Evolutionary conservation across 768 basidiomycete genomes (phyloP).

Genomic region (Coprinopsis sp.): DNA sequence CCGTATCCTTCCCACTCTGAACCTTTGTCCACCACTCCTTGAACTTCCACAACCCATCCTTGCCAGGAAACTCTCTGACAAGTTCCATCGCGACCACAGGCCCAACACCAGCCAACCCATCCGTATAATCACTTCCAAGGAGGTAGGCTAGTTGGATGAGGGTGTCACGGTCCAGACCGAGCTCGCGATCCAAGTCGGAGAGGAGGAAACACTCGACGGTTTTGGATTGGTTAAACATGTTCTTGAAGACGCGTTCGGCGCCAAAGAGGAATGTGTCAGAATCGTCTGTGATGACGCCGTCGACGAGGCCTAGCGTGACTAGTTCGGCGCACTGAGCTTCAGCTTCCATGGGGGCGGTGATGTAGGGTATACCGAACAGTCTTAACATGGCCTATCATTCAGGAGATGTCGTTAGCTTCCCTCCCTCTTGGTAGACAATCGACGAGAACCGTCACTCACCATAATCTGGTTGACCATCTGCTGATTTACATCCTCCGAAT

Average conservation of each 20-base stretch:
- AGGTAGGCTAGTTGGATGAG: slow-evolving; percentile 89
- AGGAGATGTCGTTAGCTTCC: too few relatives aligned
- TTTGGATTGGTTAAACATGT: slow-evolving; percentile 99
- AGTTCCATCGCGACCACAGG: slow-evolving; percentile 97
- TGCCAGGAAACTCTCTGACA: slow-evolving; percentile 86
- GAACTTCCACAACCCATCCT: slow-evolving; percentile 80
- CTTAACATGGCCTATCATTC: slow-evolving; percentile 77
- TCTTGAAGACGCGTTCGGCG: slow-evolving; percentile 92
- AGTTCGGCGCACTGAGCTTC: slow-evolving; percentile 98
- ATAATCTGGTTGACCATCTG: slow-evolving; percentile 89
- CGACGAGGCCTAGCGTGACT: slow-evolving; percentile 78
- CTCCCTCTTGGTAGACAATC: too few relatives aligned
- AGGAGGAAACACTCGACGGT: slow-evolving; percentile 95
- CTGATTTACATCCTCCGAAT: slow-evolving; percentile 92
- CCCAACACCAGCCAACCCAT: slow-evolving; percentile 87
- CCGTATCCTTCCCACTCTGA: slow-evolving; percentile 81
- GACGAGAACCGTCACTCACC: slow-evolving; percentile 31
- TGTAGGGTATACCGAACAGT: slow-evolving; percentile 95
- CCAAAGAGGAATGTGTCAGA: slow-evolving; percentile 99
- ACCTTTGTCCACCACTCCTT: slow-evolving; percentile 94
- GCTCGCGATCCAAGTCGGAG: slow-evolving; percentile 78
- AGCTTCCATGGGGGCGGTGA: slow-evolving; percentile 99
- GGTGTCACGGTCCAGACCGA: slow-evolving; percentile 81
- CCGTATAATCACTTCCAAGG: slow-evolving; percentile 94
- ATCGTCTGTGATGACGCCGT: slow-evolving; percentile 98